Evolutionary conservation across 2,329 filamentous ascomycete genomes (phyloP).

Genomic region (Cladosporium sp.): DNA sequence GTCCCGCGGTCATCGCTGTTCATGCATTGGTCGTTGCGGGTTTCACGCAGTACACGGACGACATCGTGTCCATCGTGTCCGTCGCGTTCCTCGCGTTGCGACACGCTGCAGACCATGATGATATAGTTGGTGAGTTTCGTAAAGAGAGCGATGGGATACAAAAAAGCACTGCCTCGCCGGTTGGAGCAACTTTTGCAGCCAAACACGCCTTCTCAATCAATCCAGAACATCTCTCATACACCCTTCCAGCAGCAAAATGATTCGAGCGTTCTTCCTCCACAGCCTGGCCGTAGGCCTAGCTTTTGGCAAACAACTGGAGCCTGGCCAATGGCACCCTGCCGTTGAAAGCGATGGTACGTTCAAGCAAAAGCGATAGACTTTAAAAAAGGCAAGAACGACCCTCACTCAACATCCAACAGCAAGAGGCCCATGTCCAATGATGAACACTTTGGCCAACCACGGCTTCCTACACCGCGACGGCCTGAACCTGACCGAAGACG

Average conservation of each 20-base stretch:
- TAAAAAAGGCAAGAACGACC: background rate
- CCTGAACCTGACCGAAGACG: conserved; percentile 23
- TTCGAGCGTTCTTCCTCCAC: background rate
- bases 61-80: background rate
- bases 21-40: background rate
- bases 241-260: background rate
- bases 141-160: background rate
- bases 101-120: background rate
- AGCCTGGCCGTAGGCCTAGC: background rate
- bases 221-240: background rate
- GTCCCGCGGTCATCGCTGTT: background rate
- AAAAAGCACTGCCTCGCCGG: background rate
- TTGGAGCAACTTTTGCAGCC: background rate
- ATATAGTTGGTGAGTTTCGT: too few relatives aligned
- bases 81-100: background rate
- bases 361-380: background rate
- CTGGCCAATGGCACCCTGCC: conserved; percentile 16
- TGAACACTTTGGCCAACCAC: conserved; percentile 27
- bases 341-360: conserved; percentile 4
- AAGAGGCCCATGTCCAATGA: conserved; percentile 17
- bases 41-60: background rate
- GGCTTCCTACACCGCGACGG: conserved; percentile 27
- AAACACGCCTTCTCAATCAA: too few relatives aligned
- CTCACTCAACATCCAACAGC: background rate
- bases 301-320: background rate